phyloP scores from a whole-genome alignment of 345 rosid genomes.

The Limnanthes douglasii region DNA sequence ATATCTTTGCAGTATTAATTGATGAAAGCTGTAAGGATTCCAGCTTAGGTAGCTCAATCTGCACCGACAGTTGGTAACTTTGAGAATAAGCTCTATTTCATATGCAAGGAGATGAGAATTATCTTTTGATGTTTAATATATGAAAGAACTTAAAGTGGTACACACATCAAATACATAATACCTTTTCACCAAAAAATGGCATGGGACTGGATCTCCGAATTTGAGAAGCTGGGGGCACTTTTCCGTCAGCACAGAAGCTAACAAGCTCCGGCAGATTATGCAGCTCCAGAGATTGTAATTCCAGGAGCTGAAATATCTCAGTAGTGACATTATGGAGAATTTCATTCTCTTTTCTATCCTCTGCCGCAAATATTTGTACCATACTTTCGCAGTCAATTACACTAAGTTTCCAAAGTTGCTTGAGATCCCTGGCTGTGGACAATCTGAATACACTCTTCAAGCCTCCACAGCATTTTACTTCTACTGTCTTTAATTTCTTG shows the following conservation, averaged over 20 bases:
- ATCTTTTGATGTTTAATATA: not conserved
- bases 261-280: not conserved
- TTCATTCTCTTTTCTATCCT: not conserved
- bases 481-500: not conserved
- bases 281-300: not conserved
- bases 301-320: too few species aligned
- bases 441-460: not conserved
- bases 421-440: not conserved
- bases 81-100: too few species aligned
- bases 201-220: not conserved
- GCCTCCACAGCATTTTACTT: not conserved
- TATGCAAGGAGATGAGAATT: too few species aligned
- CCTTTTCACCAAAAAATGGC: not conserved
- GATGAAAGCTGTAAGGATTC: not conserved
- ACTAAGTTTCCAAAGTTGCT: not conserved
- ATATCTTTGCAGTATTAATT: not conserved
- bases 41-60: not conserved
- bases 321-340: too few species aligned
- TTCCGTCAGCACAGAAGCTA: not conserved
- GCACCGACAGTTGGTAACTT: too few species aligned
- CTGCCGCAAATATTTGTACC: not conserved
- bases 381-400: not conserved
- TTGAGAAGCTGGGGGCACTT: too few species aligned
- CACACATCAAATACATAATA: not conserved
- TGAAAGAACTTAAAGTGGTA: not conserved